phyloP scores from a whole-genome alignment of 352 stramenopile genomes.

The Aphanomyces cochlioides region DNA sequence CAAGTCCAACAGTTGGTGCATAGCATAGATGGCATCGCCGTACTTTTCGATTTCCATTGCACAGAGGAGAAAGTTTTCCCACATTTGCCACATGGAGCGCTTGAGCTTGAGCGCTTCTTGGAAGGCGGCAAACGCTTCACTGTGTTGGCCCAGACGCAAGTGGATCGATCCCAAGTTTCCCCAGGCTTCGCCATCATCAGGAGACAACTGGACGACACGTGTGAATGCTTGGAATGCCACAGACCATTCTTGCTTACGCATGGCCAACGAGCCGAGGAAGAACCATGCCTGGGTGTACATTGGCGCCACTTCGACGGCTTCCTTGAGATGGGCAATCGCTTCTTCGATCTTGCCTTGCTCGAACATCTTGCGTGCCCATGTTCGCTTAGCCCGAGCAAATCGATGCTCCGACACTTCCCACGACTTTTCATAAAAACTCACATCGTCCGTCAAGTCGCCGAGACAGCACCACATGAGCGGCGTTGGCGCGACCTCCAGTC shows the following conservation, averaged over 20 bases:
- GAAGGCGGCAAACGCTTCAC: constrained; percentile 77
- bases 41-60: constrained; percentile 71
- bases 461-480: constrained; percentile 93
- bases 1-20: constrained; percentile 78
- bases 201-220: constrained; percentile 91
- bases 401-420: constrained; percentile 89
- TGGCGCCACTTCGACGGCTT: constrained; percentile 83
- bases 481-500: constrained; percentile 77
- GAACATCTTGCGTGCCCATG: constrained; percentile 86
- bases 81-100: constrained; percentile 90
- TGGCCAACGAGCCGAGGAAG: constrained; percentile 85
- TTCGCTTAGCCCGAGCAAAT: constrained; percentile 89
- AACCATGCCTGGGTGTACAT: constrained; percentile 92
- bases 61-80: constrained; percentile 86
- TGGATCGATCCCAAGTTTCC: constrained; percentile 94
- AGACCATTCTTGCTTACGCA: constrained; percentile 86
- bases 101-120: constrained; percentile 87
- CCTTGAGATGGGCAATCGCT: constrained; percentile 76
- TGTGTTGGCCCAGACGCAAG: constrained; percentile 72
- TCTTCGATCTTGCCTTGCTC: constrained; percentile 77
- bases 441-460: constrained; percentile 89
- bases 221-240: constrained; percentile 87
- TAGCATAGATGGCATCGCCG: constrained; percentile 77
- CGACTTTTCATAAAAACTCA: constrained; percentile 86
- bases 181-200: constrained; percentile 93